Base-by-base conservation (phyloP, 768 basidiomycete genomes). In the Hygrophorus russula region DNA sequence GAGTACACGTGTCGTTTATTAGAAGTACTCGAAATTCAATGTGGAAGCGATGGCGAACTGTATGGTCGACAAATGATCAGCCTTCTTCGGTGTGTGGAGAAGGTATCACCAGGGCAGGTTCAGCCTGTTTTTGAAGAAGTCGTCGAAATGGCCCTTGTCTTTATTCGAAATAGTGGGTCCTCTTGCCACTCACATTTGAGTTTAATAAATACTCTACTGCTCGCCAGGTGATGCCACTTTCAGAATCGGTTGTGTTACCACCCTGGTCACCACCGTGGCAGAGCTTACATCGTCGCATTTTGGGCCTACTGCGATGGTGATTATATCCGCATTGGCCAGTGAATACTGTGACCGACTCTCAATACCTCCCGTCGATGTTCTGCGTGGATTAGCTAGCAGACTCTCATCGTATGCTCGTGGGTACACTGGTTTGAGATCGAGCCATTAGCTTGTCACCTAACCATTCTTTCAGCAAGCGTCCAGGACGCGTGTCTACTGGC, bases 401-500 rank as follows among this genome's bases (percentile, higher is more conserved):
- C 49, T 83, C 7, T 45, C 50, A 11, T 53, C 52, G 2, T 70
- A 67, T 51, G 52, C 66, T 39, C 55, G 80, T 79, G 49, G 54
- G 74, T 58, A 5, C 33, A 12, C 5, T 34, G 39, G 41, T 11
- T 17, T 42, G 29, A 40, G 36, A 34, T 44, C 41, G 19, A 34
- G 5, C 31, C 8, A 20, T 29, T 18, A 10, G 18, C 39, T 35
- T 49, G 24, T 7, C 24, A 24, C 7, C 45, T 47, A 35, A 40
- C 50, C 44, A 37, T 29, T 18, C 29, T 36, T 33, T 35, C 48
- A 89, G 86, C 72, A 28, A 65, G 79, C 20, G 73, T 89, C 6
- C 82, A 84, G 55, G 87, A 91, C 46, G 76, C 76, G 3, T 76
- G 76, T 47, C 59, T 91, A 24, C 56, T 89, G 27, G 69, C 79